Evolutionary conservation across 1,284 basidiomycete species (phyloP).

Genomic region (Heterobasidion occidentale): DNA sequence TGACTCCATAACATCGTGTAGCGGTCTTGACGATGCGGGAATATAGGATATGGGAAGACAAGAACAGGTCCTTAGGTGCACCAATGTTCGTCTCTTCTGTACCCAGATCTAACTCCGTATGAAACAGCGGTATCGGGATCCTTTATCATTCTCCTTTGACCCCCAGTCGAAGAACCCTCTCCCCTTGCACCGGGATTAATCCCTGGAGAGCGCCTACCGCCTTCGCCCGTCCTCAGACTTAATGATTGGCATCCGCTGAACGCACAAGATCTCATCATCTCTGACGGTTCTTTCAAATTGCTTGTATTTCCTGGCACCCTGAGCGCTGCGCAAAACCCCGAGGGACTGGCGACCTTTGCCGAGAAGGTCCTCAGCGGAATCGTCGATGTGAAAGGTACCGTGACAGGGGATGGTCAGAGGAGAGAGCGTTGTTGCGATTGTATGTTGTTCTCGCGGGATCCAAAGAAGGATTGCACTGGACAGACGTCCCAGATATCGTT

Average conservation of each 20-base stretch:
- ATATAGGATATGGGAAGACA: too few relatives aligned
- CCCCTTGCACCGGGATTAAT: conserved; percentile 35
- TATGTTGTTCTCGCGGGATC: too few relatives aligned
- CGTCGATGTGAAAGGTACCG: too few relatives aligned
- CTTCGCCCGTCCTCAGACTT: conserved; percentile 52
- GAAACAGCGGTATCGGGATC: not conserved
- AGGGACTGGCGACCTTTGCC: too few relatives aligned
- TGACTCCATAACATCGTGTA: not conserved
- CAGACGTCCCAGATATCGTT: too few relatives aligned
- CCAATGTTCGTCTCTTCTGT: too few relatives aligned
- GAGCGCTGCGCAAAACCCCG: too few relatives aligned
- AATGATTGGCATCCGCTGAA: conserved; percentile 57
- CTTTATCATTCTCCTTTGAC: not conserved
- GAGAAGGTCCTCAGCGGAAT: too few relatives aligned
- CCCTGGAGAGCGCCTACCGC: conserved; percentile 52
- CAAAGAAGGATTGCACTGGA: too few relatives aligned
- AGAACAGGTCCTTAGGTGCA: too few relatives aligned
- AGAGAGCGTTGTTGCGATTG: too few relatives aligned
- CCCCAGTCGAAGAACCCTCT: not conserved
- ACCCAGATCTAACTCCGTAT: not conserved
- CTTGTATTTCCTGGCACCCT: conserved; percentile 60
- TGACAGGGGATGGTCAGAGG: too few relatives aligned
- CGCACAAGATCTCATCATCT: conserved; percentile 60
- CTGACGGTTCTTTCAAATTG: conserved; percentile 66
- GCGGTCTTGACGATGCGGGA: not conserved